These are phyloP conservation scores for Cladophialophora carrionii DNA, from an alignment of 2,329 filamentous ascomycete genomes.

Conservation along the genomic window DNA sequence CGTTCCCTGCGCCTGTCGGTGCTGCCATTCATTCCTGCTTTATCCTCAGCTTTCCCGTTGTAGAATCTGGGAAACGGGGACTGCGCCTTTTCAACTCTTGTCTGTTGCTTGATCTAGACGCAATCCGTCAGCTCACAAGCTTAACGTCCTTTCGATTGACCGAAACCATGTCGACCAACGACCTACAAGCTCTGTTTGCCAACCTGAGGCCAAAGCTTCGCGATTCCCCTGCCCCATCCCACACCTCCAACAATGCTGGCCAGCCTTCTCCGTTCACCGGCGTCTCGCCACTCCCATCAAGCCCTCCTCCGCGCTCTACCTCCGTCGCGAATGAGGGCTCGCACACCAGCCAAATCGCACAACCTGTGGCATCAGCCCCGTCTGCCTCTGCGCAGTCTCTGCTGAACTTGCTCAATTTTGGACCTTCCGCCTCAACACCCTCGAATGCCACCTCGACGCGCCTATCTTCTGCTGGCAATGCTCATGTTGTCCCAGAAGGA, in stretches of 20 bases:
- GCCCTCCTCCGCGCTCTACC: constrained; percentile 18
- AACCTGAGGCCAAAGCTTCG: constrained; percentile 49
- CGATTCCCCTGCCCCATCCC: constrained; percentile 39
- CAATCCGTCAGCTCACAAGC: constrained; percentile 18
- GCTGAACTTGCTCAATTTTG: constrained; percentile 68
- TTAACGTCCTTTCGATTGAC: constrained; percentile 19
- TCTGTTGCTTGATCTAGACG: constrained; percentile 12
- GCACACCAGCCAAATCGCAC: constrained; percentile 11
- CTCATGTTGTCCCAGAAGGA: constrained; percentile 43
- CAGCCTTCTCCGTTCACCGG: constrained; percentile 17
- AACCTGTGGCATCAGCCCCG: constrained; percentile 16
- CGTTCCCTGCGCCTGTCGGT: constrained; percentile 12
- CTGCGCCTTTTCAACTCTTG: background rate
- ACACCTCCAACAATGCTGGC: constrained; percentile 36
- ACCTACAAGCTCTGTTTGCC: constrained; percentile 53
- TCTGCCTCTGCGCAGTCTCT: constrained; percentile 60
- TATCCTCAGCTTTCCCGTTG: constrained; percentile 32
- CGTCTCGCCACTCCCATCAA: constrained; percentile 28
- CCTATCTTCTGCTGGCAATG: constrained; percentile 29
- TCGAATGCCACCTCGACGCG: constrained; percentile 11
- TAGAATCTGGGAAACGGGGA: constrained; percentile 28
- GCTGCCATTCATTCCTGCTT: constrained; percentile 28
- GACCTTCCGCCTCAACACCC: constrained; percentile 46
- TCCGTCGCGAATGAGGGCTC: constrained; percentile 15
- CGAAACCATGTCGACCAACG: constrained; percentile 52